Conservation (phyloP, 2,329 filamentous ascomycete species). For the Fusarium praegraminearum region DNA sequence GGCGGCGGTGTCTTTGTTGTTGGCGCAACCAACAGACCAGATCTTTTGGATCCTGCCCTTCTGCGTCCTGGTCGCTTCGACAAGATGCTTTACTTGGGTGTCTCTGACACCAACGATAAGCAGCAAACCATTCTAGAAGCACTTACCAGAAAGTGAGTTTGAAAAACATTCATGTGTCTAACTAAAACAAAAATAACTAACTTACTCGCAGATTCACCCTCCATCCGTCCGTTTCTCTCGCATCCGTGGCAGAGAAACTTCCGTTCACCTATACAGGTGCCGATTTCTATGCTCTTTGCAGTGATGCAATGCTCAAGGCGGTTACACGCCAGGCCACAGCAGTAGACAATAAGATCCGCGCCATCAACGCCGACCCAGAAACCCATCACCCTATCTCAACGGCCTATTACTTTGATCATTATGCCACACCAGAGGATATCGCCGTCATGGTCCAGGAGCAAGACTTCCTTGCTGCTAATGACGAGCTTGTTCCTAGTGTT, state of each 20-base stretch:
- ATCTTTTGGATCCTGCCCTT: constrained; percentile 90
- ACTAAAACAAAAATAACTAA: constrained; percentile 13
- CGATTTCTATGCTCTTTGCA: constrained; percentile 96
- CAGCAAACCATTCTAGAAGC: constrained; percentile 95
- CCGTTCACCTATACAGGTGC: constrained; percentile 98
- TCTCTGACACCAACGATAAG: constrained; percentile 96
- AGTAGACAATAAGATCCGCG: constrained; percentile 85
- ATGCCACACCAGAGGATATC: constrained; percentile 84
- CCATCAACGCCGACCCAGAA: constrained; percentile 68
- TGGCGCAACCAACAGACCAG: constrained; percentile 93
- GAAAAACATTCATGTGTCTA: constrained; percentile 1
- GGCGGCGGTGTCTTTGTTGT: constrained; percentile 96
- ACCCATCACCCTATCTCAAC: constrained; percentile 72
- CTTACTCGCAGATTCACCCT: constrained; percentile 78
- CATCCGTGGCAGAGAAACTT: constrained; percentile 77
- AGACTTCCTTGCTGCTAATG: constrained; percentile 85
- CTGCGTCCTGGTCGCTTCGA: constrained; percentile 93
- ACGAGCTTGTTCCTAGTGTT: constrained; percentile 91
- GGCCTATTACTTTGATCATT: constrained; percentile 95
- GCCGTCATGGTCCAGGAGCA: constrained; percentile 89
- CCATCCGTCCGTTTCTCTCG: constrained; percentile 80
- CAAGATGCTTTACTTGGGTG: constrained; percentile 97
- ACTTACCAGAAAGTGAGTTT: constrained; percentile 86
- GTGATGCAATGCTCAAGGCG: constrained; percentile 98
- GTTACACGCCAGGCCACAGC: constrained; percentile 88